Conservation (phyloP, 129 eudicot species). For the Lactuca saligna region DNA sequence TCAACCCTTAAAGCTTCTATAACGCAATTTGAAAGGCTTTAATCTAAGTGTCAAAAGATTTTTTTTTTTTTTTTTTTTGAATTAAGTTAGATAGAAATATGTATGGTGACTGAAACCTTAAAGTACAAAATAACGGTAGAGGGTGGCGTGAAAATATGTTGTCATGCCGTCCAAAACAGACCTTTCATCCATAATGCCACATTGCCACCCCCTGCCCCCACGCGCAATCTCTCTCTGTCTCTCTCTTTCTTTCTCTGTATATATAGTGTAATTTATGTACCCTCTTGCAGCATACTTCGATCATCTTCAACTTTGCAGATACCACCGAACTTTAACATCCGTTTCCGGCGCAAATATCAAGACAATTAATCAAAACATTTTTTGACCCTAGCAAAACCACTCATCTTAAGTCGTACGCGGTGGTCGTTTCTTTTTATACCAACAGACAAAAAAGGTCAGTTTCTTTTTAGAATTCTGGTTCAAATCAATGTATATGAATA, state of each 20-base stretch:
- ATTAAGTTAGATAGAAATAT: not conserved
- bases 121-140: constrained; percentile 53
- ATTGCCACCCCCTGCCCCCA: constrained; percentile 42
- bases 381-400: not conserved
- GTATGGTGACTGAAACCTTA: constrained; percentile 32
- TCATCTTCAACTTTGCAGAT: constrained; percentile 8
- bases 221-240: constrained; percentile 46
- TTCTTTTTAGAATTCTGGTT: not conserved
- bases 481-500: too few species aligned
- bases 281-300: not conserved
- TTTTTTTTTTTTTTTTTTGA: too few species aligned
- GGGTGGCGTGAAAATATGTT: constrained; percentile 76
- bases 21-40: too few species aligned
- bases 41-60: too few species aligned
- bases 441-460: constrained; percentile 11
- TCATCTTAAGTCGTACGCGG: not conserved
- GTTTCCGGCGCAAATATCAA: constrained; percentile 1
- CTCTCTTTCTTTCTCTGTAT: constrained; percentile 15
- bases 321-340: not conserved
- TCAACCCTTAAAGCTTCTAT: too few species aligned
- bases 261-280: not conserved
- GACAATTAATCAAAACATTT: constrained; percentile 3
- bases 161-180: constrained; percentile 85
- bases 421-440: not conserved
- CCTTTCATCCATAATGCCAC: constrained; percentile 52